Evolutionary conservation across 176 grass and related monocot species (phyloP).

Genomic region (Oryza australiensis): DNA sequence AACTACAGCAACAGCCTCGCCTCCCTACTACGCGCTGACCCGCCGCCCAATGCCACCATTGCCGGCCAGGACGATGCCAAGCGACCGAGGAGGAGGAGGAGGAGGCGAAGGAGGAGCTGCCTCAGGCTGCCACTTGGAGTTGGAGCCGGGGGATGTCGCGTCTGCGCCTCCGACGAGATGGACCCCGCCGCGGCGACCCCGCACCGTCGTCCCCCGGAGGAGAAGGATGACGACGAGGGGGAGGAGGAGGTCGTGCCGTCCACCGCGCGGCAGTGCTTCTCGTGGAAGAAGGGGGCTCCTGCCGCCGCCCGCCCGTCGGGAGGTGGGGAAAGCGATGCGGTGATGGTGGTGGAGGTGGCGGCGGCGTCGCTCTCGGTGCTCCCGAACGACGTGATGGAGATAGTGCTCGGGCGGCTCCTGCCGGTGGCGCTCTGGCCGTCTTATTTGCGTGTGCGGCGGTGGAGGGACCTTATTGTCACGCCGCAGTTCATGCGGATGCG

Average conservation of each 20-base stretch:
- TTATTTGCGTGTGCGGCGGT: constrained; percentile 92
- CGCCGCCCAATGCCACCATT: neutral
- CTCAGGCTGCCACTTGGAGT: constrained; percentile 57
- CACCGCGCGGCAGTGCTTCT: constrained; percentile 42
- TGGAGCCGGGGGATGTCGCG: constrained; percentile 65
- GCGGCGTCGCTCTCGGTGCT: constrained; percentile 37
- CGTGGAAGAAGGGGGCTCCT: constrained; percentile 39
- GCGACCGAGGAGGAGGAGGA: neutral
- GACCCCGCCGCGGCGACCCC: constrained; percentile 33
- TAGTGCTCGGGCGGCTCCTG: constrained; percentile 73
- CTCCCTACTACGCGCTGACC: constrained; percentile 49
- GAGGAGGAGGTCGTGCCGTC: neutral
- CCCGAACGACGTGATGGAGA: constrained; percentile 81
- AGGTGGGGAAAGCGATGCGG: neutral
- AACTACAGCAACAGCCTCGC: constrained; percentile 60
- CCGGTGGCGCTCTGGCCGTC: constrained; percentile 59
- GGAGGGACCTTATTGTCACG: constrained; percentile 64
- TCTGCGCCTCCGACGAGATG: constrained; percentile 72
- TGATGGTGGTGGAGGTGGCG: neutral
- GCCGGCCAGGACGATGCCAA: neutral
- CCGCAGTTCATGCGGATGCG: constrained; percentile 64
- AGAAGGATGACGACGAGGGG: neutral
- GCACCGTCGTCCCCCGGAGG: neutral
- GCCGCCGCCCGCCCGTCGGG: neutral
- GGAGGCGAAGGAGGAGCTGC: constrained; percentile 31